phyloP scores from a whole-genome alignment of 805 yeast species.

The Candida loeiensis region DNA sequence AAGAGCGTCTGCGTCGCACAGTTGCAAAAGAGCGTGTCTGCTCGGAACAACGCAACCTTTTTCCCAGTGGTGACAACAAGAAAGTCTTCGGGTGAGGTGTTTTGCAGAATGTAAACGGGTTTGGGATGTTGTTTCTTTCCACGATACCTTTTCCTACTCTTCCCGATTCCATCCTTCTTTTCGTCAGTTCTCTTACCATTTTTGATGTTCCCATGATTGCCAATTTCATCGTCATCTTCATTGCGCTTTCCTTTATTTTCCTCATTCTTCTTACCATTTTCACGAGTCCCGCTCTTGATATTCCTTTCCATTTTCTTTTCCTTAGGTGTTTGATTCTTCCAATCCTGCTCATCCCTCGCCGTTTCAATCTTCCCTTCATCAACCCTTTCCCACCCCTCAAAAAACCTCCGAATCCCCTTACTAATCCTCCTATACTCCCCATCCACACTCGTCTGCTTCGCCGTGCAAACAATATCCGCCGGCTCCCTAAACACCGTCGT shows the following conservation, averaged over 20 bases:
- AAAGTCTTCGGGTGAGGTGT: slow-evolving; percentile 5
- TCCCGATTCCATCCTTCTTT: not conserved
- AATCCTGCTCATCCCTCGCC: not conserved
- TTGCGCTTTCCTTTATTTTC: too few relatives aligned
- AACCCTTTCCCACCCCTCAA: not conserved
- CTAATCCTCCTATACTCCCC: slow-evolving; percentile 35
- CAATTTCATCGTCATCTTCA: too few relatives aligned
- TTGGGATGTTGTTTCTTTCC: not conserved
- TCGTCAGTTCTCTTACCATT: too few relatives aligned
- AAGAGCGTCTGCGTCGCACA: slow-evolving; percentile 45
- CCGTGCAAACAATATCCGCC: slow-evolving; percentile 5
- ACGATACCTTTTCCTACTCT: not conserved
- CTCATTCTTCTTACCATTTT: too few relatives aligned
- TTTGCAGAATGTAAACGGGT: slow-evolving; percentile 4
- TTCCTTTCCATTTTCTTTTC: not conserved
- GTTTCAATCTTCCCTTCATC: not conserved
- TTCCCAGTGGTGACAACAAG: slow-evolving; percentile 43
- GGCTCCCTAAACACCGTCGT: slow-evolving; percentile 13
- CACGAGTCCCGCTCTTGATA: too few relatives aligned
- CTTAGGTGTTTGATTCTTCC: not conserved
- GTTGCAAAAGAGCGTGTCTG: slow-evolving; percentile 45
- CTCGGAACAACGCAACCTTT: slow-evolving; percentile 43
- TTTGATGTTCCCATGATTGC: too few relatives aligned
- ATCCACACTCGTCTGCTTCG: slow-evolving; percentile 24
- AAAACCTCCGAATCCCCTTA: slow-evolving; percentile 16